Conservation (phyloP, 805 yeast species). For the Metschnikowia gruessii region DNA sequence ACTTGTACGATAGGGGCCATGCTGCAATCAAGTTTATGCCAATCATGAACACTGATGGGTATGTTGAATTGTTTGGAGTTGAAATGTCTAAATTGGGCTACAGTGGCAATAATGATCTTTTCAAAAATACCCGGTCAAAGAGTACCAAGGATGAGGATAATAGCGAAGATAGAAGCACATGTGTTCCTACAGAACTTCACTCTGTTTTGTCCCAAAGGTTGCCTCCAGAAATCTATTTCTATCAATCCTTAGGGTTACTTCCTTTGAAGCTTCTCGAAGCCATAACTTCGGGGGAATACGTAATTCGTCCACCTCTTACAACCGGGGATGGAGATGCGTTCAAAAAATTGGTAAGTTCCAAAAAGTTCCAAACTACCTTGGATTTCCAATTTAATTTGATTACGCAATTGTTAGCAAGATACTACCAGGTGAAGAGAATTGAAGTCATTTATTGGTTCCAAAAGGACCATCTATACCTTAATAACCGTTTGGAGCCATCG, state of each 20-base stretch:
- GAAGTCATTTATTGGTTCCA: conserved; percentile 54
- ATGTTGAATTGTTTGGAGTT: conserved; percentile 55
- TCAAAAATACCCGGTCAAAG: neutral
- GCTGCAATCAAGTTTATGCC: conserved; percentile 72
- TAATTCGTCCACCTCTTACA: conserved; percentile 66
- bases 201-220: conserved; percentile 79
- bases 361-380: conserved; percentile 47
- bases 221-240: conserved; percentile 82
- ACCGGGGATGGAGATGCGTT: conserved; percentile 58
- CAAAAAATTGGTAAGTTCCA: conserved; percentile 48
- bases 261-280: conserved; percentile 64
- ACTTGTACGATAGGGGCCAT: conserved; percentile 62
- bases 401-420: conserved; percentile 73
- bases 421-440: conserved; percentile 73
- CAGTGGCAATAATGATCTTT: conserved; percentile 1
- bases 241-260: conserved; percentile 73
- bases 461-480: conserved; percentile 42
- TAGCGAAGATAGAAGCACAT: conserved; percentile 5
- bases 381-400: conserved; percentile 64
- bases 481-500: conserved; percentile 50
- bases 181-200: conserved; percentile 76
- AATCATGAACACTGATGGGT: conserved; percentile 64
- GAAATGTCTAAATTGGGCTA: conserved; percentile 38
- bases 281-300: conserved; percentile 58
- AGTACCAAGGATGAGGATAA: neutral